Conservation (phyloP, 169 alveolate genomes). For the Plasmodium chabaudi region DNA sequence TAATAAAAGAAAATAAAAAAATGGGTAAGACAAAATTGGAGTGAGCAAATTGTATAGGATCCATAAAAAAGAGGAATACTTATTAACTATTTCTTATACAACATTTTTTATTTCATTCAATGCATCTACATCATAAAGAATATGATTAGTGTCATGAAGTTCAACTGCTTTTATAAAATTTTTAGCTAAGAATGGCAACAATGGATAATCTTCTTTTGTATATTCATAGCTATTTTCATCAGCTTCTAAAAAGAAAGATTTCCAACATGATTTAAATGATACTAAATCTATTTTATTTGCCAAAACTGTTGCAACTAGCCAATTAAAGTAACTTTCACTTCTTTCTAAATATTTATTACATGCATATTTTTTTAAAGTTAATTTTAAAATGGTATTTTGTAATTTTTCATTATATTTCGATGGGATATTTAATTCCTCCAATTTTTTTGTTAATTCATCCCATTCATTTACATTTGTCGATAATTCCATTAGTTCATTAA, state of each 20-base stretch:
- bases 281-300: conserved; percentile 54
- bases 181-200: conserved; percentile 46
- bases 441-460: conserved; percentile 60
- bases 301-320: conserved; percentile 46
- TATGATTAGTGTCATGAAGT: conserved; percentile 40
- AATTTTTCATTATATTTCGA: conserved; percentile 56
- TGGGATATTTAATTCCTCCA: conserved; percentile 53
- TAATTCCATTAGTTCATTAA: conserved; percentile 51
- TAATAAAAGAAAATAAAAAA: too few relatives aligned
- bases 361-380: conserved; percentile 73
- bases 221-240: conserved; percentile 73
- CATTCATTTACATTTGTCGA: conserved; percentile 39
- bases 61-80: neutral
- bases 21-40: too few relatives aligned
- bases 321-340: conserved; percentile 33
- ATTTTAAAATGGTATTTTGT: conserved; percentile 40
- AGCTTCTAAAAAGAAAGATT: conserved; percentile 49
- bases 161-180: conserved; percentile 66
- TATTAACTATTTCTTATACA: neutral
- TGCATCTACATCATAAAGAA: conserved; percentile 40
- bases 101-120: conserved; percentile 48
- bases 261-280: conserved; percentile 73
- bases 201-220: conserved; percentile 72
- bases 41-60: neutral
- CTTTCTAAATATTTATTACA: conserved; percentile 70